Conservation (phyloP, 179 eudicot genomes). For the Heliamphora pulchella region DNA sequence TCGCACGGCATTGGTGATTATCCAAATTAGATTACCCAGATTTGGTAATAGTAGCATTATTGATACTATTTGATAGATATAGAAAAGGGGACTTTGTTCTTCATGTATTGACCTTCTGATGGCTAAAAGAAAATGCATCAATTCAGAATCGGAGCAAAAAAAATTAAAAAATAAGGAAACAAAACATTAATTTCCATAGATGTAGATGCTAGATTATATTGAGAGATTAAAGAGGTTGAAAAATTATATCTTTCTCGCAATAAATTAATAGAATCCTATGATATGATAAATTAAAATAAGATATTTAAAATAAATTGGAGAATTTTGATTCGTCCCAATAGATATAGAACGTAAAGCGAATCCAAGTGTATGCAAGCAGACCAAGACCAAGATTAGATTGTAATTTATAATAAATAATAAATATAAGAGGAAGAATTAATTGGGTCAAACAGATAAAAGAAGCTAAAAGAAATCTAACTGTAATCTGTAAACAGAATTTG, state of each 20-base stretch:
- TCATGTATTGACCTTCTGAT: background rate
- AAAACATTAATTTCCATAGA: background rate
- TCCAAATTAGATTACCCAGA: too few relatives aligned
- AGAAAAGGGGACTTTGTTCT: slow-evolving; percentile 1
- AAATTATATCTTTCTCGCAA: background rate
- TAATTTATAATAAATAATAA: too few relatives aligned
- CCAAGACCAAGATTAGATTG: background rate
- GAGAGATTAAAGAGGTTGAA: background rate
- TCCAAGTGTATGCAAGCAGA: background rate
- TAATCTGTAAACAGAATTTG: background rate
- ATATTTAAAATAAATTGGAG: background rate
- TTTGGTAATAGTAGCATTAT: too few relatives aligned
- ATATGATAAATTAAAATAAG: background rate
- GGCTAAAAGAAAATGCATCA: background rate
- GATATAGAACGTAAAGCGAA: background rate
- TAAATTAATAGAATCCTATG: background rate
- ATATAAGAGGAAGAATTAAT: background rate
- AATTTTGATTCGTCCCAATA: background rate
- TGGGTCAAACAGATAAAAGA: background rate
- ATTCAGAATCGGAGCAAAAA: background rate
- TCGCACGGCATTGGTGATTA: background rate
- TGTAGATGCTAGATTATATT: background rate
- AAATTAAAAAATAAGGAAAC: background rate
- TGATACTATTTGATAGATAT: background rate
- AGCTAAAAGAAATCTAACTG: background rate